These are phyloP conservation scores for Bothriochloa decipiens DNA, from an alignment of 176 grass and related monocot species.

Conservation along the genomic window DNA sequence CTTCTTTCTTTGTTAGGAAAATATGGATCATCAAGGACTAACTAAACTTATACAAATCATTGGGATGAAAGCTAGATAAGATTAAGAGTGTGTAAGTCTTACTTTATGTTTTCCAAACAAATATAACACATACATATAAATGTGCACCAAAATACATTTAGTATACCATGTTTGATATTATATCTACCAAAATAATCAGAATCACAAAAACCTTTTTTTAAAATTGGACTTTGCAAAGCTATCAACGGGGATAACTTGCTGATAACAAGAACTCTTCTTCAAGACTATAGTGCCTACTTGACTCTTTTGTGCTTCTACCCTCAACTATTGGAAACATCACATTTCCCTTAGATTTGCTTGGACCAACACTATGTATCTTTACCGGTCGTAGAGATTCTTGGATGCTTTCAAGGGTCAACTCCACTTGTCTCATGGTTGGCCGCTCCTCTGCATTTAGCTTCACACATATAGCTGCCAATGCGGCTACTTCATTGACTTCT, in stretches of 20 bases:
- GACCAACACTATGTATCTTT: neutral
- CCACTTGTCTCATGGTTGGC: constrained; percentile 4
- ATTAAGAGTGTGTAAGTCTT: no score
- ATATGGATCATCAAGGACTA: no score
- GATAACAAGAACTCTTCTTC: neutral
- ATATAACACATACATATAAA: no score
- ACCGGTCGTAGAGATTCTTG: neutral
- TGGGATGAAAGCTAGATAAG: no score
- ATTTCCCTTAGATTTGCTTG: neutral
- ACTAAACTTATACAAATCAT: no score
- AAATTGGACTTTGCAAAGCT: neutral
- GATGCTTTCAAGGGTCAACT: neutral
- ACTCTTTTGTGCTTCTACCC: neutral
- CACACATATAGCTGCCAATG: neutral
- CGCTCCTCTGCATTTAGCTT: neutral
- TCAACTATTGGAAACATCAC: neutral
- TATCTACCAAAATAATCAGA: no score
- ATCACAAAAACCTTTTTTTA: neutral
- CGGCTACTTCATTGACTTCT: neutral
- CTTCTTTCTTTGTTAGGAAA: no score
- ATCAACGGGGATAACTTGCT: neutral
- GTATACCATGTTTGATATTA: no score
- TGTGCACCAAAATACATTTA: no score
- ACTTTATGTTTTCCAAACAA: no score
- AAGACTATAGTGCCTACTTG: neutral